phyloP scores from a whole-genome alignment of 106 monocot genomes.

The Apostasia shenzhenica region DNA sequence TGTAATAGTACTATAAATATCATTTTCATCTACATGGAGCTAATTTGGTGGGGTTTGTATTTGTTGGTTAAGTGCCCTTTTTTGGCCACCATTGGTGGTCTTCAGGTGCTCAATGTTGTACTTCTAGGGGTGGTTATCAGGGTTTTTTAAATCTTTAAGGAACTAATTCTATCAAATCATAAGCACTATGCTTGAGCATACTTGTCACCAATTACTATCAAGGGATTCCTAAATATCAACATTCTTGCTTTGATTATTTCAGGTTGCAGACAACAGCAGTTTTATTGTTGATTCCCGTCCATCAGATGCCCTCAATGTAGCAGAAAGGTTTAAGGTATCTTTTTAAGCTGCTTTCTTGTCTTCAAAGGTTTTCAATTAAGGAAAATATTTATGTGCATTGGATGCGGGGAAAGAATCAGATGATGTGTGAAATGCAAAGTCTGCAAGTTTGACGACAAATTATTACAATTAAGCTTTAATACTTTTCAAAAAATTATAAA shows the following conservation, averaged over 20 bases:
- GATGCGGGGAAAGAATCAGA: too few species aligned
- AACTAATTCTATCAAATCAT: background rate
- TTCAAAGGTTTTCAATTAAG: background rate
- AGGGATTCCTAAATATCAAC: too few species aligned
- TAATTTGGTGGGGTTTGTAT: background rate
- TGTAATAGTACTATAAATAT: background rate
- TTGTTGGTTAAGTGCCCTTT: background rate
- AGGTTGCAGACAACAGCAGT: conserved; percentile 24
- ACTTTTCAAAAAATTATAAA: too few species aligned
- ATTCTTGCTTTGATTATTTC: conserved; percentile 7
- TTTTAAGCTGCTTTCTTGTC: background rate
- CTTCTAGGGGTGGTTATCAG: background rate
- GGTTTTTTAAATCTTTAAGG: background rate
- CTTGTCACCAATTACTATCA: too few species aligned
- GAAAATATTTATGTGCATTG: background rate
- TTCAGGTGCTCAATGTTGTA: background rate
- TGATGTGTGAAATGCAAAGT: too few species aligned
- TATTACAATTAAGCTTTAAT: too few species aligned
- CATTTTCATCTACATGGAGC: background rate
- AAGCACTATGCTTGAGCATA: background rate
- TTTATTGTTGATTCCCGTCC: conserved; percentile 53
- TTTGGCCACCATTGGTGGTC: background rate
- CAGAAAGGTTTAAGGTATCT: conserved; percentile 46
- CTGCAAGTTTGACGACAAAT: too few species aligned
- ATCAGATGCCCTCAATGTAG: conserved; percentile 64